Conservation (phyloP, 306 rosid species). For the Morella rubra region DNA sequence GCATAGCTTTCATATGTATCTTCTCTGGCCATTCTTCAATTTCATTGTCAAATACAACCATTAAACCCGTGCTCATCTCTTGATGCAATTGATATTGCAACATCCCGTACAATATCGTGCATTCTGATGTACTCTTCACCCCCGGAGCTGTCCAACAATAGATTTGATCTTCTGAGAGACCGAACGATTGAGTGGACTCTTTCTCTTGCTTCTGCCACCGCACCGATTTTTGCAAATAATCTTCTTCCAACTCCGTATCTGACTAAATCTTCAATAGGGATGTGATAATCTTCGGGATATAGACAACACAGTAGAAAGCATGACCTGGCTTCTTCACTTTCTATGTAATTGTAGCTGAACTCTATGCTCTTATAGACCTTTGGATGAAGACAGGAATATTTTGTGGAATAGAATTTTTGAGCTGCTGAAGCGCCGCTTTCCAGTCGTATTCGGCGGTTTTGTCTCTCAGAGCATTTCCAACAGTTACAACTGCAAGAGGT, state of each 20-base stretch:
- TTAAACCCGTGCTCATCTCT: background rate
- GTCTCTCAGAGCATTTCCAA: constrained; percentile 7
- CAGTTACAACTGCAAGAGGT: constrained; percentile 20
- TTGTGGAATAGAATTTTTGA: background rate
- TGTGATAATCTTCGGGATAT: background rate
- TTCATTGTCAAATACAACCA: background rate
- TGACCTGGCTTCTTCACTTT: background rate
- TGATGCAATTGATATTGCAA: background rate
- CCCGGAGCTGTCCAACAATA: background rate
- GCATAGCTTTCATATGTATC: background rate
- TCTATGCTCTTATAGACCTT: background rate
- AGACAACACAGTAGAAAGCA: constrained; percentile 11
- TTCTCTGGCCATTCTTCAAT: background rate
- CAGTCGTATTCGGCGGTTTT: background rate
- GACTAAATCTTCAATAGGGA: background rate
- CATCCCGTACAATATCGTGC: background rate
- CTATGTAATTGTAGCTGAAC: constrained; percentile 1
- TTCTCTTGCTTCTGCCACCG: background rate
- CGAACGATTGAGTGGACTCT: background rate
- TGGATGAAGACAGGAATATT: background rate
- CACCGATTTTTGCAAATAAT: background rate
- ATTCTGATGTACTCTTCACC: background rate
- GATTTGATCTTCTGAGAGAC: background rate
- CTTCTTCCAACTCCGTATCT: constrained; percentile 11
- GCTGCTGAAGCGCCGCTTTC: background rate